Conservation (phyloP, 2,329 filamentous ascomycete genomes). For the Coleophoma crateriformis region DNA sequence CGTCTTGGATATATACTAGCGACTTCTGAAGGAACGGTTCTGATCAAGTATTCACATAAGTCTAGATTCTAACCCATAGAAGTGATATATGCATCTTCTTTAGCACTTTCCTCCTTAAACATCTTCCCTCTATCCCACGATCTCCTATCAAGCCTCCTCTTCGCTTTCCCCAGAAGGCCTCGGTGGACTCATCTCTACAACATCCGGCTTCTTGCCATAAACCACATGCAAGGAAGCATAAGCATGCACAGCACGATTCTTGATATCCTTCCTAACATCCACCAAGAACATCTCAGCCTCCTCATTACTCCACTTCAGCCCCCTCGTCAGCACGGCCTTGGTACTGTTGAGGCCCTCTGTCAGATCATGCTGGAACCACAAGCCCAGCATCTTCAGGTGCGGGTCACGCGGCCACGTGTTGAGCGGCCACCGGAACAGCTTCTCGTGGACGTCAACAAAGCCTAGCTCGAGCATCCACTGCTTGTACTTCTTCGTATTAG, state of each 20-base stretch:
- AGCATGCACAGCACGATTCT: neutral
- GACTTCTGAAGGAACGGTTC: too few relatives aligned
- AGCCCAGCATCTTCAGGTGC: slow-evolving; percentile 15
- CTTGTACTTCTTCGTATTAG: slow-evolving; percentile 6
- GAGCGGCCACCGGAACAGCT: slow-evolving; percentile 16
- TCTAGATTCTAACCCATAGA: too few relatives aligned
- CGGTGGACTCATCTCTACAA: neutral
- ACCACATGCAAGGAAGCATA: neutral
- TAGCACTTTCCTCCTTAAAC: too few relatives aligned
- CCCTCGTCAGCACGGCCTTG: slow-evolving; percentile 19
- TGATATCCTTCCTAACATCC: slow-evolving; percentile 1
- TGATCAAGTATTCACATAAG: too few relatives aligned
- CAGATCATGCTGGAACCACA: slow-evolving; percentile 4
- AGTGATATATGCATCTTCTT: too few relatives aligned
- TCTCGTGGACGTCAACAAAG: slow-evolving; percentile 15
- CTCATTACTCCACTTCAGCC: slow-evolving; percentile 13
- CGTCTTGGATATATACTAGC: too few relatives aligned
- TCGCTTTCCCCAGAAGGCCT: too few relatives aligned
- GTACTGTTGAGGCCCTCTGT: slow-evolving; percentile 6
- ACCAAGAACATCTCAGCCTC: slow-evolving; percentile 17
- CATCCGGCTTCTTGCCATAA: neutral
- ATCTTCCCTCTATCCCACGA: too few relatives aligned
- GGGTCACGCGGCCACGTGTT: slow-evolving; percentile 13
- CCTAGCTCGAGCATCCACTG: slow-evolving; percentile 19
- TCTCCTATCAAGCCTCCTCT: too few relatives aligned